Percentiles rank a stretch among this genome's conserved stretches.
These are phyloP conservation scores for Sequoia sempervirens DNA, from an alignment of 75 land plant genomes.

Conservation along the genomic window DNA sequence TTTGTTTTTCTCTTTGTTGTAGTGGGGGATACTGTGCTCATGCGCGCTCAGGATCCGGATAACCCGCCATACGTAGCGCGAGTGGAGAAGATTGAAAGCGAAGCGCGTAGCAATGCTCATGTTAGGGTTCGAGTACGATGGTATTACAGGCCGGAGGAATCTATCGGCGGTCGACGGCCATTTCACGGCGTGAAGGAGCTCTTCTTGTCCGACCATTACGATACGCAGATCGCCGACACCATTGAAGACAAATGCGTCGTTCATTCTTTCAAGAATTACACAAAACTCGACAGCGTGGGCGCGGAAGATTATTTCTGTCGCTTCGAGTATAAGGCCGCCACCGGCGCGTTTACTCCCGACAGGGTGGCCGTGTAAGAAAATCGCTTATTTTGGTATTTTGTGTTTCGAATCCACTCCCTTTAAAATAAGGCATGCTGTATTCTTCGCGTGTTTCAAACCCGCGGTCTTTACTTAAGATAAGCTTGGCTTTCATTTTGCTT, in stretches of 20 bases:
- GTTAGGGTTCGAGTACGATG: conserved; percentile 72
- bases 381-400: background rate
- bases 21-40: conserved; percentile 71
- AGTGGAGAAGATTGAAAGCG: conserved; percentile 62
- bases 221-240: conserved; percentile 69
- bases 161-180: conserved; percentile 67
- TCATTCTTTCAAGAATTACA: conserved; percentile 70
- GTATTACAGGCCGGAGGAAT: conserved; percentile 86
- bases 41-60: conserved; percentile 53
- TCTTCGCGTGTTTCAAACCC: background rate
- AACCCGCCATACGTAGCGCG: conserved; percentile 60
- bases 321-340: conserved; percentile 74
- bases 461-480: background rate
- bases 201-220: conserved; percentile 70
- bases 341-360: conserved; percentile 69
- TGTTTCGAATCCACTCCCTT: too few species aligned
- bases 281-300: conserved; percentile 68
- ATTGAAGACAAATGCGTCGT: conserved; percentile 60
- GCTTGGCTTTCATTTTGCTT: background rate
- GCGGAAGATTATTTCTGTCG: conserved; percentile 69
- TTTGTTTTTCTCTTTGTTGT: background rate
- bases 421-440: background rate
- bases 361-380: conserved; percentile 75
- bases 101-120: conserved; percentile 35
- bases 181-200: conserved; percentile 83